These are phyloP conservation scores for Pythium dissimile DNA, from an alignment of 352 stramenopile species.

Conservation along the genomic window DNA sequence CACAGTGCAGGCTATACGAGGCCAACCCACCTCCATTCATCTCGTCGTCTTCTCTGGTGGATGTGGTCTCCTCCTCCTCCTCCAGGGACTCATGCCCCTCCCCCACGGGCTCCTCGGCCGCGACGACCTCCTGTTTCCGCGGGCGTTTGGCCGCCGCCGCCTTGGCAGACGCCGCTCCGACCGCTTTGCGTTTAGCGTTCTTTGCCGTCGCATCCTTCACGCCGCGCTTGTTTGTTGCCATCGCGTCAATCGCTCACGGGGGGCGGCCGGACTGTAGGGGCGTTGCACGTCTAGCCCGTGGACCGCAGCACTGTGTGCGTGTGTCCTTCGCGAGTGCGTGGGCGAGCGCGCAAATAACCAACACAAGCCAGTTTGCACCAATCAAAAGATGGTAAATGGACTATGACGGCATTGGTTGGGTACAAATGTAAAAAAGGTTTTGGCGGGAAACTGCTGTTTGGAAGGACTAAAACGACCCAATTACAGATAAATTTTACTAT, in stretches of 20 bases:
- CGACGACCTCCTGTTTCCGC: slow-evolving; percentile 2
- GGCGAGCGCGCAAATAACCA: slow-evolving; percentile 13
- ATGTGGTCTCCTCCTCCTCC: slow-evolving; percentile 2
- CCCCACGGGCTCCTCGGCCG: not conserved
- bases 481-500: too few species aligned
- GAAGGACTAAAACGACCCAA: too few species aligned
- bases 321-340: not conserved
- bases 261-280: too few species aligned
- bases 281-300: too few species aligned
- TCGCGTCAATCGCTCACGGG: too few species aligned
- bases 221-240: not conserved
- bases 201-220: too few species aligned
- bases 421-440: slow-evolving; percentile 7
- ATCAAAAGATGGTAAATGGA: not conserved
- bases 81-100: not conserved
- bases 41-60: too few species aligned
- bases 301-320: not conserved
- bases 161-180: not conserved
- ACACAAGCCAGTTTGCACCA: slow-evolving; percentile 14
- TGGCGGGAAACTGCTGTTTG: slow-evolving; percentile 21
- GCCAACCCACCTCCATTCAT: too few species aligned
- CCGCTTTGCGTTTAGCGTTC: slow-evolving; percentile 10
- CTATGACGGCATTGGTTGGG: slow-evolving; percentile 1
- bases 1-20: too few species aligned
- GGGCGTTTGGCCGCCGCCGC: not conserved